Evolutionary conservation across 129 eudicot species (phyloP).

Genomic region (Arctium lappa): DNA sequence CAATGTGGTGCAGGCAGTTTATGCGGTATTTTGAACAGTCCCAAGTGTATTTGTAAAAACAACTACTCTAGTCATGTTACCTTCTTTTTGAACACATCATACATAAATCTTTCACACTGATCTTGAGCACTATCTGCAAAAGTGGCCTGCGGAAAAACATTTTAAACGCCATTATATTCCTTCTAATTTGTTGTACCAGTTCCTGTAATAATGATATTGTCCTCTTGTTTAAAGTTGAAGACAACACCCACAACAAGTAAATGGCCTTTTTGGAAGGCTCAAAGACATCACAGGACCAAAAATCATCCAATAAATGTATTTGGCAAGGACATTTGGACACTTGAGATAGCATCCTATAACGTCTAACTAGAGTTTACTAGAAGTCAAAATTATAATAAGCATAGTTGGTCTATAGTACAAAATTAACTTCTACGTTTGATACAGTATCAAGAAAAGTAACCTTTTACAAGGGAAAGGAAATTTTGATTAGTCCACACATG

Average conservation of each 20-base stretch:
- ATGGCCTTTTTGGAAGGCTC: background rate
- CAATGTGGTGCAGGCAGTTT: too few relatives aligned
- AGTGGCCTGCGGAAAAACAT: slow-evolving; percentile 46
- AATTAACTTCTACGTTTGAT: background rate
- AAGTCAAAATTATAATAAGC: background rate
- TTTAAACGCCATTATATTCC: background rate
- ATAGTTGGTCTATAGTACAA: background rate
- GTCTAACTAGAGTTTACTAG: background rate
- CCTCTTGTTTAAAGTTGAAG: background rate
- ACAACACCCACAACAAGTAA: background rate
- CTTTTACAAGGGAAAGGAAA: background rate
- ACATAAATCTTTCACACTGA: slow-evolving; percentile 81
- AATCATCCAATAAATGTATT: background rate
- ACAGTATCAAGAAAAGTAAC: background rate
- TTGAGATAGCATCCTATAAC: background rate
- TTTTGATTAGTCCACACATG: background rate
- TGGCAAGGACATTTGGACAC: background rate
- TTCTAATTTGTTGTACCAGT: background rate
- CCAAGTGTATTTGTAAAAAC: background rate
- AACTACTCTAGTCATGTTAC: slow-evolving; percentile 31
- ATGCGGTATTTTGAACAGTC: too few relatives aligned
- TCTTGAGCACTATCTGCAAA: slow-evolving; percentile 42
- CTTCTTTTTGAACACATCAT: slow-evolving; percentile 57
- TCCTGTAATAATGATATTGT: background rate
- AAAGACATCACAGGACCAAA: background rate